Conservation (phyloP, 345 rosid species). For the Aegle marmelos region DNA sequence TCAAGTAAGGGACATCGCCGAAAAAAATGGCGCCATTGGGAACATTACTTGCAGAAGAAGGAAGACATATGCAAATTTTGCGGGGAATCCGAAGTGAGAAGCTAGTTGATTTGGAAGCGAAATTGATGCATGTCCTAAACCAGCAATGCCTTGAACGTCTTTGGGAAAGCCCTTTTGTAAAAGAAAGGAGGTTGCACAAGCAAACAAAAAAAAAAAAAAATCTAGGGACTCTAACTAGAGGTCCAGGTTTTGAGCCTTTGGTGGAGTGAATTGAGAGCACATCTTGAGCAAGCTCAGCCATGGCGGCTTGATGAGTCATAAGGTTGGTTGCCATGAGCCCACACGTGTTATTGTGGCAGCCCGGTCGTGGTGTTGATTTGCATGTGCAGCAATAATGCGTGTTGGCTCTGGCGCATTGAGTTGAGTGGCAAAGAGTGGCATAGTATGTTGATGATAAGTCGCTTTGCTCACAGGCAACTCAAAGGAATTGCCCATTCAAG, state of each 20-base stretch:
- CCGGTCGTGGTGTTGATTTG: slow-evolving; percentile 21
- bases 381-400: slow-evolving; percentile 15
- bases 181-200: slow-evolving; percentile 26
- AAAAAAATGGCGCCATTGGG: slow-evolving; percentile 18
- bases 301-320: slow-evolving; percentile 11
- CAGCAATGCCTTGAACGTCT: slow-evolving; percentile 24
- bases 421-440: slow-evolving; percentile 32
- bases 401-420: slow-evolving; percentile 24
- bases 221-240: slow-evolving; percentile 5
- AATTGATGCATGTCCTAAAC: slow-evolving; percentile 27
- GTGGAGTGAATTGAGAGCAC: slow-evolving; percentile 26
- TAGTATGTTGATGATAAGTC: slow-evolving; percentile 32
- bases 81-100: slow-evolving; percentile 26
- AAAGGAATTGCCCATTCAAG: slow-evolving; percentile 24
- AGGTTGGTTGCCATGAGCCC: slow-evolving; percentile 33
- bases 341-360: slow-evolving; percentile 44
- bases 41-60: neutral
- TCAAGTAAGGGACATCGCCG: slow-evolving; percentile 24
- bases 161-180: slow-evolving; percentile 20
- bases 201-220: slow-evolving; percentile 32
- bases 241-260: slow-evolving; percentile 20
- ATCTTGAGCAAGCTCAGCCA: slow-evolving; percentile 36
- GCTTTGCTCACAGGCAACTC: slow-evolving; percentile 23
- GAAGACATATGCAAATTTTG: slow-evolving; percentile 32
- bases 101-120: slow-evolving; percentile 31